Evolutionary conservation across 164 flowering plant species (phyloP).

Genomic region (Hamamelis virginiana): DNA sequence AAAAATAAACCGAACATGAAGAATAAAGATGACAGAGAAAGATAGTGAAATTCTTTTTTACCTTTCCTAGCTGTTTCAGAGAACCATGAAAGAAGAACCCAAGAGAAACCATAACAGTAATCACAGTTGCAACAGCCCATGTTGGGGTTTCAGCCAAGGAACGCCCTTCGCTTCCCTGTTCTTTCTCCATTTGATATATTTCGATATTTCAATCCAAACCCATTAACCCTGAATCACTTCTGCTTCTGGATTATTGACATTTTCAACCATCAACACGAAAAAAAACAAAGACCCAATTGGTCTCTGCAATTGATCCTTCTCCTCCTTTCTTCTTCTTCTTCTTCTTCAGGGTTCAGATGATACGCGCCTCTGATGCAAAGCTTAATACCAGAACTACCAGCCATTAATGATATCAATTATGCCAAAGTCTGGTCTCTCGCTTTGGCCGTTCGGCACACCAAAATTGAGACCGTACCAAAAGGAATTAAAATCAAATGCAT

Average conservation of each 20-base stretch:
- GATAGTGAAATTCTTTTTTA: conserved; percentile 13
- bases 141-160: conserved; percentile 73
- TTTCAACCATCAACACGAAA: not conserved
- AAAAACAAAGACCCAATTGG: not conserved
- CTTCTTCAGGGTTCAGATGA: no score
- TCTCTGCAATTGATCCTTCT: not conserved
- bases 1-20: not conserved
- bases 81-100: conserved; percentile 52
- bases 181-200: conserved; percentile 2
- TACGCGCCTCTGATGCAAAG: not conserved
- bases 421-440: not conserved
- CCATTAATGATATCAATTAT: not conserved
- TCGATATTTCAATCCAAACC: not conserved
- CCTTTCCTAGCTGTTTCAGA: conserved; percentile 53
- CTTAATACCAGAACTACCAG: not conserved
- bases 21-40: not conserved
- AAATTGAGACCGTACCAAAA: conserved; percentile 1
- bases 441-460: not conserved
- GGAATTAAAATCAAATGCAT: conserved; percentile 11
- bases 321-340: not conserved
- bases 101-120: conserved; percentile 56
- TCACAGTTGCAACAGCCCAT: conserved; percentile 85
- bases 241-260: not conserved
- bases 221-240: not conserved
- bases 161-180: conserved; percentile 27